Base-by-base conservation (phyloP, 225 moss, liverwort and hornwort species). In the Bryoerythrophyllum caledonicum region DNA sequence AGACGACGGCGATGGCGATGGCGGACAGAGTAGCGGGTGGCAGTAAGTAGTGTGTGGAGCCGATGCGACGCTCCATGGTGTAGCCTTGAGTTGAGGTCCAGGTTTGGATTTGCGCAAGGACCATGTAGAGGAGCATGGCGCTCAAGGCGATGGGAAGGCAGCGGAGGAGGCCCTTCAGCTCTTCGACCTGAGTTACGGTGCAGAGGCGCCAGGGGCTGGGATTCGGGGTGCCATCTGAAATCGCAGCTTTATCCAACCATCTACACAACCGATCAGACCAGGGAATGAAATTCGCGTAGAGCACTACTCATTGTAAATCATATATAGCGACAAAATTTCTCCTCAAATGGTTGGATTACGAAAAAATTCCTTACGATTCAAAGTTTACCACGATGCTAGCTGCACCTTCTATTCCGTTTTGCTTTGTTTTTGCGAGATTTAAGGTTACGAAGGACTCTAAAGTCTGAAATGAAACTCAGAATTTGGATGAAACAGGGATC, bases 131-230 rank as follows among this genome's bases (percentile, higher is more conserved):
- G 2, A 86, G 78, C 74, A 92, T 82, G 59, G 86, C 86, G 80
- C 86, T 84, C 56, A 79, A 57, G 72, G 85, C 83, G 16, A 89
- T 86, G 3, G 90, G 91, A 48, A 88, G 71, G 78, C 90, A 83
- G 0, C 86, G 87, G 59, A 92, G 80, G 17, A 90, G 77, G 1
- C 84, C 82, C 73, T 92, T 92, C 69, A 90, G 77, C 66, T 90
- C 92, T 63, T 92, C 92, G 66, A 92, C 92, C 60, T 92, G 86
- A 30, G 86, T 87, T 19, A 92, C 88, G 4, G 88, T 88, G 37
- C 90, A 87, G 38, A 85, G 63, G 1, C 81, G 58, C 89, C 91
- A 91, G 12, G 77, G 76, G 59, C n/a, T n/a, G n/a, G 79, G 72
- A 49, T 11, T 59, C 35, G 4, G 24, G 25, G 7, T 12, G 26